Evolutionary conservation across 192 early-diverging fungal genomes (phyloP), one percentile per base, ranked within the genome.

Genomic region (Entomortierella chlamydospora): DNA sequence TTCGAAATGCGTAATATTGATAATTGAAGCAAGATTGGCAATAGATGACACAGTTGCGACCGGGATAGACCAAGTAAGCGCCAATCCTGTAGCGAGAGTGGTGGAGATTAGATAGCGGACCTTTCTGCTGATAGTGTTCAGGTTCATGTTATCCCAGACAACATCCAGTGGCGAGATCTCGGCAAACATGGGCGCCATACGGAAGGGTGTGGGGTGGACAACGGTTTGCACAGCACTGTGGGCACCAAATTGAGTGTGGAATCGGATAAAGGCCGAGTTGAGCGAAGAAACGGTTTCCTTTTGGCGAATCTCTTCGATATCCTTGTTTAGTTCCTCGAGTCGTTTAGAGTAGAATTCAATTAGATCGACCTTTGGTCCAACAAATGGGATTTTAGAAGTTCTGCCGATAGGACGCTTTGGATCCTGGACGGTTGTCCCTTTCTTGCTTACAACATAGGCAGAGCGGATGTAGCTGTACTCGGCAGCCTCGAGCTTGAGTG

Each of bases 191-290:
- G 89, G 91, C 4, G 95, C 92, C 84, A 97, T 90, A n/a, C 94
- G 93, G 63, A 79, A 79, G 17, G 76, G 68, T 9, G 68, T 61
- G 17, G 76, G 76, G 37, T 79, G 63, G 5, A 79, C 76, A 22
- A 79, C 76, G 3, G 76, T 79, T 43, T 79, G 76, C 25, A 79
- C 76, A 3, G 76, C 76, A 61, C 47, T 54, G 22, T 79, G 76
- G 5, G 96, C 91, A 2, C 90, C 88, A 43, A 92, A 84, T 57
- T 92, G 88, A 54, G 85, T 83, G 56, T 92, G 88, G 78, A 97
- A 97, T 73, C 91, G 86, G 18, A 97, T 88, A 73, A 97, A 94
- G 8, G 94, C 95, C 29, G 93, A 91, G 26, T 88, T 86, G 57
- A 86, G 53, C 9, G 78, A 66, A 23, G 37, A 15, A 2, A 37